Evolutionary conservation across 345 rosid genomes (phyloP).

Genomic region (Eucalyptus camaldulensis): DNA sequence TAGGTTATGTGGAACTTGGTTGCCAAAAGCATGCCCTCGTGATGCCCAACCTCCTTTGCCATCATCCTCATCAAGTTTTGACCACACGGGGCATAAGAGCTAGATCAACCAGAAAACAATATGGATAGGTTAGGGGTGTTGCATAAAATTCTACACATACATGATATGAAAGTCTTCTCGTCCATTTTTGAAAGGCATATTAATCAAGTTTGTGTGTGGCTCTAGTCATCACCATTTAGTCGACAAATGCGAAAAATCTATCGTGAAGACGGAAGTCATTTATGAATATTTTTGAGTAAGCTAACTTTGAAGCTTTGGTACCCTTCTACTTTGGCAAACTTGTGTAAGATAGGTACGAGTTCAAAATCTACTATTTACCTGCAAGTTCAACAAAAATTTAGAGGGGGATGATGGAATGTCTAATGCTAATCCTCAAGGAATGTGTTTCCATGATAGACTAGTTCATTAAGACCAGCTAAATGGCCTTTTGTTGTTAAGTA

Average conservation of each 20-base stretch:
- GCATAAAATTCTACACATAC: not conserved
- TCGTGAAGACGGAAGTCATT: fast-evolving
- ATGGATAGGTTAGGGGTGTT: not conserved
- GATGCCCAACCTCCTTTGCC: not conserved
- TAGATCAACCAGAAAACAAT: not conserved
- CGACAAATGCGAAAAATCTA: fast-evolving
- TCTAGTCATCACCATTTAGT: not conserved
- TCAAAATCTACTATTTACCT: not conserved
- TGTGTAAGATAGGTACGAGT: not conserved
- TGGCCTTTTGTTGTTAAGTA: not conserved
- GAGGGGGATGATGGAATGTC: not conserved
- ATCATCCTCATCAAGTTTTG: not conserved
- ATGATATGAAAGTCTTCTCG: not conserved
- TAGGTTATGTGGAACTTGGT: not conserved
- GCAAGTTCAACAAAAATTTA: not conserved
- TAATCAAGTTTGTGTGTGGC: not conserved
- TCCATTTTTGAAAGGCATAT: not conserved
- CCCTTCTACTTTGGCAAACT: fast-evolving
- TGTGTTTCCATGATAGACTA: not conserved
- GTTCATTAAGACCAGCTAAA: not conserved
- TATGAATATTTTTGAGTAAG: not conserved
- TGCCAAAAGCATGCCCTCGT: not conserved
- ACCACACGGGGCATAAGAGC: not conserved
- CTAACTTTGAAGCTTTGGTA: not conserved
- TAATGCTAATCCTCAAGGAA: not conserved